These are phyloP conservation scores for Tetracentron sinense DNA, from an alignment of 164 flowering plant genomes.

Conservation along the genomic window DNA sequence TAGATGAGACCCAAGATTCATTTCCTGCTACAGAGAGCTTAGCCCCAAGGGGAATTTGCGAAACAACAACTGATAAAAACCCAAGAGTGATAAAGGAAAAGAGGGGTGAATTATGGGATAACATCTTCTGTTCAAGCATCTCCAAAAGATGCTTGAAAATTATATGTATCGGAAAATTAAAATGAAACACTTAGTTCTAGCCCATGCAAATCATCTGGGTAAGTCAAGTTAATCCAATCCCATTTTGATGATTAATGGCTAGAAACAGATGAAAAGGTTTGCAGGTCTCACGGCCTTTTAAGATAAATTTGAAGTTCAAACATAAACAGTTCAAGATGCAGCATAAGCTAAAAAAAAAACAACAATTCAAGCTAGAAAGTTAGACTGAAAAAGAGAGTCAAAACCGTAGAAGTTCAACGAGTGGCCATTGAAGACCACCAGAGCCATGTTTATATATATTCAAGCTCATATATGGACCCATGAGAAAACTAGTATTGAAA, in stretches of 20 bases:
- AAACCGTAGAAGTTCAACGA: slow-evolving; percentile 13
- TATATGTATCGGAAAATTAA: slow-evolving; percentile 2
- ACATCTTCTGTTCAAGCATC: slow-evolving; percentile 23
- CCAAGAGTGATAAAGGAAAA: slow-evolving; percentile 20
- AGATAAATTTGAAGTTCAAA: slow-evolving; percentile 7
- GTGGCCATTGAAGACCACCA: slow-evolving; percentile 11
- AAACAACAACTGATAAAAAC: slow-evolving; percentile 24
- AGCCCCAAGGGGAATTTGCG: slow-evolving; percentile 53
- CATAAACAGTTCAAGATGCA: slow-evolving; percentile 1
- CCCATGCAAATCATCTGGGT: background rate
- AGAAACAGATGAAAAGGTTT: slow-evolving; percentile 3
- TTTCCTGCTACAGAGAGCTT: slow-evolving; percentile 41
- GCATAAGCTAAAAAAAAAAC: no score
- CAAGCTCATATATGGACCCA: slow-evolving; percentile 3
- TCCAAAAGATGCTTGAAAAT: slow-evolving; percentile 11
- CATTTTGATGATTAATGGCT: slow-evolving; percentile 8
- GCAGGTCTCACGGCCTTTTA: slow-evolving; percentile 4
- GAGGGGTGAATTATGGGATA: slow-evolving; percentile 5
- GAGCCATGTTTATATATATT: slow-evolving; percentile 5
- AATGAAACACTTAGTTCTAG: background rate
- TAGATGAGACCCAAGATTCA: slow-evolving; percentile 55
- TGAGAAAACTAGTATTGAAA: slow-evolving; percentile 3
- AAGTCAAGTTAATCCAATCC: background rate
- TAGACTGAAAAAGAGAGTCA: slow-evolving; percentile 23
- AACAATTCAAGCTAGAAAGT: no score